Conservation (phyloP, 345 rosid species). For the Psidium friedrichsthalianum region DNA sequence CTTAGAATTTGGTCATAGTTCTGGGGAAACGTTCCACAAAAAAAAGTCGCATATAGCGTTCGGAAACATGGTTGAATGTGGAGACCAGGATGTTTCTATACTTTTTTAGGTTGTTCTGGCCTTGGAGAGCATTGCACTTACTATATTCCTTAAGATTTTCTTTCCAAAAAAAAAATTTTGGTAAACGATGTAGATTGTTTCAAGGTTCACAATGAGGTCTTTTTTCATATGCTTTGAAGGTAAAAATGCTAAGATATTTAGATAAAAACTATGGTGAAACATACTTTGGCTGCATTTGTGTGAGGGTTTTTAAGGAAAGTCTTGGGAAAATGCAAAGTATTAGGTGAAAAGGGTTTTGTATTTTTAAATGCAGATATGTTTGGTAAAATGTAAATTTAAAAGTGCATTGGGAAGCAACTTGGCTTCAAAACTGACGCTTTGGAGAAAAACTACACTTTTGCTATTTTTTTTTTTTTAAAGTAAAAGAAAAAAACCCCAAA, state of each 20-base stretch:
- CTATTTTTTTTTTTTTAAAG: neutral
- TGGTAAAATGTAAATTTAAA: neutral
- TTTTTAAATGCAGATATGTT: neutral
- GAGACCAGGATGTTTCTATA: too few species aligned
- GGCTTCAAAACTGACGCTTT: neutral
- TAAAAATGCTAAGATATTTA: neutral
- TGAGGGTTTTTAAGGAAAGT: neutral
- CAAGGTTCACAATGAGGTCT: neutral
- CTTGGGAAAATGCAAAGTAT: neutral
- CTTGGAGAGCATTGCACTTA: neutral
- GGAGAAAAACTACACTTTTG: neutral
- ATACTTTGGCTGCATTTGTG: neutral
- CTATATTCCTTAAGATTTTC: neutral
- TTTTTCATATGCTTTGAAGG: neutral
- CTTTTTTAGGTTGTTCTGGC: neutral
- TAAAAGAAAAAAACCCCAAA: neutral
- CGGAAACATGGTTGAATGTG: neutral
- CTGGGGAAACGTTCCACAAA: neutral
- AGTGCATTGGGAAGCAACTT: neutral
- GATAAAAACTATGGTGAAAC: neutral
- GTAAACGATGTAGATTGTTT: neutral
- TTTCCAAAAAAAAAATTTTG: too few species aligned
- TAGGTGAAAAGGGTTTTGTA: neutral
- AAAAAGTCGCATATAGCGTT: neutral
- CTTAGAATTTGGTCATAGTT: neutral